A percentile compares a stretch with the other conserved stretches of the same genome.
phyloP scores from a whole-genome alignment of 2,329 filamentous ascomycete species.

The Monosporascus sp. region DNA sequence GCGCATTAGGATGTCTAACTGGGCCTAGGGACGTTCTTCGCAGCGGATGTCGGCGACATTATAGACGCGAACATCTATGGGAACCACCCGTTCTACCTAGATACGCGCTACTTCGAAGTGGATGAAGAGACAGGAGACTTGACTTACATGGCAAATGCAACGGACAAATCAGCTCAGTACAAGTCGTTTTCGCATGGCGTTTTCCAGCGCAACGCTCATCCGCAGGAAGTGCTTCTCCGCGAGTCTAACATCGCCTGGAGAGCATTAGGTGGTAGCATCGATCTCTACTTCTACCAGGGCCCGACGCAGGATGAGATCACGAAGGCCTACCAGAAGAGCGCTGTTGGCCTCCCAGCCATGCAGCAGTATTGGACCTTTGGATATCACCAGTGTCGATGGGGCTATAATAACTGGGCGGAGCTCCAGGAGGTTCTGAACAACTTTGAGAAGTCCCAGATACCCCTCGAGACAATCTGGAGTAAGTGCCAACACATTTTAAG shows the following conservation, averaged over 20 bases:
- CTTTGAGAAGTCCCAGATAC: conserved; percentile 60
- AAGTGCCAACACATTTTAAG: conserved; percentile 10
- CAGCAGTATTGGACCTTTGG: conserved; percentile 80
- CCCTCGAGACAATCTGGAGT: conserved; percentile 68
- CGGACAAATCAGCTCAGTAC: conserved; percentile 49
- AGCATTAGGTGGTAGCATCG: conserved; percentile 68
- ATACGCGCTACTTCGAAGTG: conserved; percentile 68
- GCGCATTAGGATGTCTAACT: no score
- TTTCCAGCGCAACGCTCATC: conserved; percentile 71
- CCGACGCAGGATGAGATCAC: conserved; percentile 64
- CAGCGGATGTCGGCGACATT: conserved; percentile 62
- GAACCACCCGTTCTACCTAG: conserved; percentile 71
- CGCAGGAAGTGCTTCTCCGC: conserved; percentile 64
- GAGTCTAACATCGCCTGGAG: conserved; percentile 66
- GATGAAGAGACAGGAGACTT: conserved; percentile 40
- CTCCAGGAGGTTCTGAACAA: conserved; percentile 62
- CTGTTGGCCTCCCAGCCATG: conserved; percentile 68
- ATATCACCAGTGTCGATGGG: conserved; percentile 80
- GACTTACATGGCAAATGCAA: conserved; percentile 49
- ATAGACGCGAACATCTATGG: conserved; percentile 69
- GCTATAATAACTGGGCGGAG: conserved; percentile 68
- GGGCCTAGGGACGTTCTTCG: conserved; percentile 43
- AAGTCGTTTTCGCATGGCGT: conserved; percentile 69
- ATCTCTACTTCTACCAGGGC: conserved; percentile 75
- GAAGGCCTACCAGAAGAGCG: conserved; percentile 62